Evolutionary conservation across 345 rosid genomes (phyloP).

Genomic region (Pistacia vera): DNA sequence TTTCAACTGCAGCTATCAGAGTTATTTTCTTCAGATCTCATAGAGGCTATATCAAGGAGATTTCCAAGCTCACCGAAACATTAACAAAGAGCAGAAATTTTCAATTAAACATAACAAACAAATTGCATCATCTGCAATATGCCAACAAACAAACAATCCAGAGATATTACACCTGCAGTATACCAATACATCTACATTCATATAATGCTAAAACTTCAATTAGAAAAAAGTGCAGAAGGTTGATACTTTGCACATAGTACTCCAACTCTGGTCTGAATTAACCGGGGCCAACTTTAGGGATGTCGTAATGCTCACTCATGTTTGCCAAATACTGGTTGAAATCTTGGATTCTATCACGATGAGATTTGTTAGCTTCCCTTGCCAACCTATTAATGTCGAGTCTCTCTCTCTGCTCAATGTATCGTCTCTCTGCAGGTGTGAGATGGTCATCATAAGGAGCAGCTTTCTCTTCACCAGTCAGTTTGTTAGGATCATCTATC

Average conservation of each 20-base stretch:
- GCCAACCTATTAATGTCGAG: slow-evolving; percentile 55
- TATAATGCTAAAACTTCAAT: not conserved
- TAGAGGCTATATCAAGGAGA: not conserved
- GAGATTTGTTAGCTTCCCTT: slow-evolving; percentile 64
- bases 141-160: not conserved
- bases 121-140: not conserved
- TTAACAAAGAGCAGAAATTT: not conserved
- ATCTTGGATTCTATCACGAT: slow-evolving; percentile 65
- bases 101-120: not conserved
- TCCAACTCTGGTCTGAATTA: slow-evolving; percentile 9
- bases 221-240: not conserved
- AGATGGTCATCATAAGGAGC: slow-evolving; percentile 41
- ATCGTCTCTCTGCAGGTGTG: slow-evolving; percentile 59
- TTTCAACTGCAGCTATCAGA: too few relatives aligned
- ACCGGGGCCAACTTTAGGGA: slow-evolving; percentile 80
- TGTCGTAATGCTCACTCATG: slow-evolving; percentile 76
- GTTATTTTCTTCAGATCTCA: not conserved
- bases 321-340: slow-evolving; percentile 72
- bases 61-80: not conserved
- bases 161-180: not conserved
- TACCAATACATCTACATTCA: not conserved
- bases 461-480: slow-evolving; percentile 39
- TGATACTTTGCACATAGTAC: not conserved
- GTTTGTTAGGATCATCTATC: slow-evolving; percentile 29
- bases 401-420: slow-evolving; percentile 55